phyloP scores from a whole-genome alignment of 2,329 filamentous ascomycete genomes.

The Fusarium sp. region DNA sequence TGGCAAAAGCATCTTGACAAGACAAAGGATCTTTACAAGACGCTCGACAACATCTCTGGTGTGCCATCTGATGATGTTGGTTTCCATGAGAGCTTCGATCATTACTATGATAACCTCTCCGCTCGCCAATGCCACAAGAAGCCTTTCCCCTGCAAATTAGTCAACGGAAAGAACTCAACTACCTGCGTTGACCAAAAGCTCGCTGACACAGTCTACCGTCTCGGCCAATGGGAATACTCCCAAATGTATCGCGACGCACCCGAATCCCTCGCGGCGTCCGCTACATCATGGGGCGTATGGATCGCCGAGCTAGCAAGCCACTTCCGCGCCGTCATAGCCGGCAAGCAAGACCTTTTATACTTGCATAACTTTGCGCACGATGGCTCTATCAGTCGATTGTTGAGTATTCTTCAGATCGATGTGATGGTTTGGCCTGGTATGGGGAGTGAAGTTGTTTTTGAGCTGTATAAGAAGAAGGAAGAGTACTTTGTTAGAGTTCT shows the following conservation, averaged over 20 bases:
- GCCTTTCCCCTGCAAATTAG: conserved; percentile 73
- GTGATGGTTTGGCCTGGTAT: conserved; percentile 86
- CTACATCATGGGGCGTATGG: conserved; percentile 75
- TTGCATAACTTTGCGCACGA: conserved; percentile 85
- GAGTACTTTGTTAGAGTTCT: conserved; percentile 71
- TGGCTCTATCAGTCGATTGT: conserved; percentile 72
- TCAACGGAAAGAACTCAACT: conserved; percentile 55
- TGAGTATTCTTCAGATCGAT: conserved; percentile 74
- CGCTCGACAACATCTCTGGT: conserved; percentile 75
- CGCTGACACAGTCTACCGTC: conserved; percentile 76
- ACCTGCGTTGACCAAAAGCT: conserved; percentile 70
- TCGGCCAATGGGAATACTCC: conserved; percentile 84
- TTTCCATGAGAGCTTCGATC: conserved; percentile 79
- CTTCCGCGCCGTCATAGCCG: conserved; percentile 63
- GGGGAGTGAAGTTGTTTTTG: conserved; percentile 81
- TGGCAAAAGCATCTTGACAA: conserved; percentile 74
- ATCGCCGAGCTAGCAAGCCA: conserved; percentile 75
- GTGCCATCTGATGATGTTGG: conserved; percentile 63
- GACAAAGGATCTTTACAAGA: conserved; percentile 63
- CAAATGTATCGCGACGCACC: conserved; percentile 77
- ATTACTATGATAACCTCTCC: conserved; percentile 87
- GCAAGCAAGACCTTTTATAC: conserved; percentile 59
- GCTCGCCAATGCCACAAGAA: conserved; percentile 80
- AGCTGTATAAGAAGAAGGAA: conserved; percentile 65
- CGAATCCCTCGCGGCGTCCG: conserved; percentile 69